phyloP scores from a whole-genome alignment of 176 grass and related monocot genomes.

The Luzula sylvatica region DNA sequence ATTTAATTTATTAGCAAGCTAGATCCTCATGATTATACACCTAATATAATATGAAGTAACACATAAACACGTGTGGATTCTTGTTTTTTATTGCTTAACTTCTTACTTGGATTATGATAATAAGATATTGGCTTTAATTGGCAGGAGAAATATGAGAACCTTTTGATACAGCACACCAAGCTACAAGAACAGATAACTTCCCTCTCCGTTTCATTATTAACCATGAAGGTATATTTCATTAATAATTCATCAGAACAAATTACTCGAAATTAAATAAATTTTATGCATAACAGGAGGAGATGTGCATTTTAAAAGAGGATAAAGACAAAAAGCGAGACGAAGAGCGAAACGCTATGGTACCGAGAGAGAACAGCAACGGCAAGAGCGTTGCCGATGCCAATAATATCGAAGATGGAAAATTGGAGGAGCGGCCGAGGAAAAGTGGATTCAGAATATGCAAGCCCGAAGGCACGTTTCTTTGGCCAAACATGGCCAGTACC shows the following conservation, averaged over 20 bases:
- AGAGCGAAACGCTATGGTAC: conserved; percentile 10
- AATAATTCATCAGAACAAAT: background rate
- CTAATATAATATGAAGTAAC: too few relatives aligned
- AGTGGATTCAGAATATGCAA: conserved; percentile 47
- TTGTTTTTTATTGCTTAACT: too few relatives aligned
- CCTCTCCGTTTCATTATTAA: conserved; percentile 27
- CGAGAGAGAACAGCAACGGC: conserved; percentile 14
- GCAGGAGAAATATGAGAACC: conserved; percentile 35
- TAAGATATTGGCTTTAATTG: too few relatives aligned
- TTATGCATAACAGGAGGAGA: conserved; percentile 31
- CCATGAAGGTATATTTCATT: conserved; percentile 36
- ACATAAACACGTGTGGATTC: too few relatives aligned
- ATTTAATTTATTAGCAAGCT: background rate
- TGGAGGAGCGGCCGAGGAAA: conserved; percentile 13
- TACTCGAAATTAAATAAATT: background rate
- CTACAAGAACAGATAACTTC: conserved; percentile 28
- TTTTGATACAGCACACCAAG: conserved; percentile 34
- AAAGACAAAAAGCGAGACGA: conserved; percentile 17
- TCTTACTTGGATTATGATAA: too few relatives aligned
- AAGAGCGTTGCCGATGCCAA: background rate
- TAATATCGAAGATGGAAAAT: conserved; percentile 1
- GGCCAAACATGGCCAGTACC: conserved; percentile 28
- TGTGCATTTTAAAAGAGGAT: conserved; percentile 26
- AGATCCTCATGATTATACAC: background rate
- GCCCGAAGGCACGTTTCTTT: conserved; percentile 34